phyloP scores from a whole-genome alignment of 1,139 yeast genomes.

The Nadsonia starkeyi-henricii region DNA sequence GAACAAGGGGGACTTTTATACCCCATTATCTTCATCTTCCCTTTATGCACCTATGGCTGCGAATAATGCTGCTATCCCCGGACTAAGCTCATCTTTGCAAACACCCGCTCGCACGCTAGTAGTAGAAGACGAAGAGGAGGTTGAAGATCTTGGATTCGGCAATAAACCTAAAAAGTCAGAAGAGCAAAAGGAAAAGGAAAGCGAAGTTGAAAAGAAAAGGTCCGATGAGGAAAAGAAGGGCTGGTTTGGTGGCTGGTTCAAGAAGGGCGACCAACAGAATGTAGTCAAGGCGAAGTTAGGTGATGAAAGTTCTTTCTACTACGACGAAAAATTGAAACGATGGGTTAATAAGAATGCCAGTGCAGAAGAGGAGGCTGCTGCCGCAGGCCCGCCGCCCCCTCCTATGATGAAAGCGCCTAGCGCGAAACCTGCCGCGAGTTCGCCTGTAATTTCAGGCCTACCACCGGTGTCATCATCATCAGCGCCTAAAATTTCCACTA shows the following conservation, averaged over 20 bases:
- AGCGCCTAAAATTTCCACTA: slow-evolving; percentile 3
- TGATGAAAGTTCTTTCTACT: slow-evolving; percentile 57
- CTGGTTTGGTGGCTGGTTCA: slow-evolving; percentile 39
- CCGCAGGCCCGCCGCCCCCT: slow-evolving; percentile 70
- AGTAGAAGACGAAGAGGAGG: slow-evolving; percentile 28
- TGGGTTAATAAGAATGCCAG: slow-evolving; percentile 74
- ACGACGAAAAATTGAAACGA: slow-evolving; percentile 70
- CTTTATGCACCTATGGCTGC: neutral
- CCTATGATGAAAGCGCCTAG: slow-evolving; percentile 29
- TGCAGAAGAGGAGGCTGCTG: slow-evolving; percentile 48
- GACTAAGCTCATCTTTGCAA: slow-evolving; percentile 2
- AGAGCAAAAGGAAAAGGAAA: slow-evolving; percentile 14
- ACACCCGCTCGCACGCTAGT: slow-evolving; percentile 7
- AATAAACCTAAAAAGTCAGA: slow-evolving; percentile 13
- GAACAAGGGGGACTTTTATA: slow-evolving; percentile 3
- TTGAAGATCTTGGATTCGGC: slow-evolving; percentile 20
- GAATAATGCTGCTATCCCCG: neutral
- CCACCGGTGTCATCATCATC: slow-evolving; percentile 12
- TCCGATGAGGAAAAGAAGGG: slow-evolving; percentile 20
- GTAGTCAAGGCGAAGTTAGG: slow-evolving; percentile 81
- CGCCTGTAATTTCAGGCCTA: slow-evolving; percentile 18
- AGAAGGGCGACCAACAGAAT: slow-evolving; percentile 26
- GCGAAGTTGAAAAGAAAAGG: slow-evolving; percentile 12
- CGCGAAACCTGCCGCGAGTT: slow-evolving; percentile 25
- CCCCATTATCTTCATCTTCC: slow-evolving; percentile 1